These are phyloP conservation scores for Blastobotrys apis DNA, from an alignment of 1,139 yeast species.

Conservation along the genomic window DNA sequence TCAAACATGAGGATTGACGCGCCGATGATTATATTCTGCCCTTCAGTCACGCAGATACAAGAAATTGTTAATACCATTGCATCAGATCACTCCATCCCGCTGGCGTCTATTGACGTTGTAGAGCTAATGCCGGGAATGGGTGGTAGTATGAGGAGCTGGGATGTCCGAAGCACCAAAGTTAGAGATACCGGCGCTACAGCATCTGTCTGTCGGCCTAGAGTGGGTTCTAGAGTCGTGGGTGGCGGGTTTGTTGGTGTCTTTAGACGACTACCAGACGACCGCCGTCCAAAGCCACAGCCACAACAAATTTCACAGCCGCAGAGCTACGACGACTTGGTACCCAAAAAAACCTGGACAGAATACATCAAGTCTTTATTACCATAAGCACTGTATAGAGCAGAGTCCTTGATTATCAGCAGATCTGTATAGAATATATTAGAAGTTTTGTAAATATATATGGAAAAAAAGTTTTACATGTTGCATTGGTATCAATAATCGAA, in stretches of 20 bases:
- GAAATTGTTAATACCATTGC: conserved; percentile 34
- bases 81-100: conserved; percentile 30
- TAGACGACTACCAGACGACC: conserved; percentile 14
- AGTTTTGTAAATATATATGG: background rate
- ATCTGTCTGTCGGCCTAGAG: conserved; percentile 46
- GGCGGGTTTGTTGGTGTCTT: conserved; percentile 46
- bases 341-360: background rate
- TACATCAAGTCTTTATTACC: background rate
- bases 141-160: conserved; percentile 37
- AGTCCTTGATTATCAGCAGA: too few species aligned
- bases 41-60: conserved; percentile 44
- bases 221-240: conserved; percentile 42
- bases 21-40: conserved; percentile 43
- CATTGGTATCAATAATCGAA: background rate
- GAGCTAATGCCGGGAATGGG: conserved; percentile 45
- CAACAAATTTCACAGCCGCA: background rate
- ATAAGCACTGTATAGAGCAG: background rate
- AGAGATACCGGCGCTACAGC: conserved; percentile 40
- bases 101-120: conserved; percentile 39
- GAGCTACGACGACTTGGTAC: background rate
- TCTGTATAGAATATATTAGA: background rate
- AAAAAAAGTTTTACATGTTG: background rate
- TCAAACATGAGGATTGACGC: conserved; percentile 38
- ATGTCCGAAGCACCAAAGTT: conserved; percentile 35
- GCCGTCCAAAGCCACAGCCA: conserved; percentile 6